Percentiles rank a stretch among this genome's conserved stretches.
These are phyloP conservation scores for Dioszegia crocea DNA, from an alignment of 768 basidiomycete genomes.

Conservation along the genomic window DNA sequence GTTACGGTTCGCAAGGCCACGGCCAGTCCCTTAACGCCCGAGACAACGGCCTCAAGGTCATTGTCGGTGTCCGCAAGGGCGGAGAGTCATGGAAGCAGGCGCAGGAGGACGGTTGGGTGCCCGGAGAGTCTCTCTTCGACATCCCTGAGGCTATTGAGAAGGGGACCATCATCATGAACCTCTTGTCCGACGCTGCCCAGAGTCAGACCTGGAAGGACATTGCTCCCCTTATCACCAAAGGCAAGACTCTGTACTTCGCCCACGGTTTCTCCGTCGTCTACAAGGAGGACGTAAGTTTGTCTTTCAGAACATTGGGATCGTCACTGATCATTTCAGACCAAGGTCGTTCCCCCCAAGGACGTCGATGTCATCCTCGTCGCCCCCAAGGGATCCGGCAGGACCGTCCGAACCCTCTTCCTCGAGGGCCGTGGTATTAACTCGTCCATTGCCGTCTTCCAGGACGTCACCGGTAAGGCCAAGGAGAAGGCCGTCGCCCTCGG, in stretches of 20 bases:
- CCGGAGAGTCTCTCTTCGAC: constrained; percentile 94
- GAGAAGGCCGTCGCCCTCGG: constrained; percentile 94
- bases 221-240: constrained; percentile 94
- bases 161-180: constrained; percentile 99
- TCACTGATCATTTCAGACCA: constrained; percentile 55
- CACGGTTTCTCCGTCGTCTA: constrained; percentile 99
- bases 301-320: neutral
- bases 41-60: constrained; percentile 97
- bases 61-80: constrained; percentile 93
- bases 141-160: constrained; percentile 94
- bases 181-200: constrained; percentile 98
- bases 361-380: constrained; percentile 99
- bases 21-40: constrained; percentile 98
- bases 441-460: constrained; percentile 90
- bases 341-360: constrained; percentile 83
- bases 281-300: constrained; percentile 67
- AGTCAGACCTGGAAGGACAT: constrained; percentile 87
- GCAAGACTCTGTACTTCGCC: constrained; percentile 99
- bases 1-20: constrained; percentile 92
- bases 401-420: constrained; percentile 99
- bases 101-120: constrained; percentile 93
- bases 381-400: constrained; percentile 97
- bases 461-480: constrained; percentile 94
- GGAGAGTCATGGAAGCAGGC: constrained; percentile 98
- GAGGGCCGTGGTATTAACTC: constrained; percentile 81